phyloP scores from a whole-genome alignment of 257 asterid genomes.

The Nemophila menziesii region DNA sequence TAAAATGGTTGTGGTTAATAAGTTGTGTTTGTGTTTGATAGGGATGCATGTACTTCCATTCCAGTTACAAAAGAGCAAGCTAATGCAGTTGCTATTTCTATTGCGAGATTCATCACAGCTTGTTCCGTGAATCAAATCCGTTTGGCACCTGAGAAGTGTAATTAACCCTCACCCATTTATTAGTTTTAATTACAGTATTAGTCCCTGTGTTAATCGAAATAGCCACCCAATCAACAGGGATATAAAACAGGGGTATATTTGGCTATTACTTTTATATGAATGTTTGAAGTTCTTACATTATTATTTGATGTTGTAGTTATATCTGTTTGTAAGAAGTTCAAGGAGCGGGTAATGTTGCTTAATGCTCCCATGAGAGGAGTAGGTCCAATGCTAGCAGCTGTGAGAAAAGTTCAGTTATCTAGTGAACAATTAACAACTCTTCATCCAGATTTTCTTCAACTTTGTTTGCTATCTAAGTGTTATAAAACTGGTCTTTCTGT shows the following conservation, averaged over 20 bases:
- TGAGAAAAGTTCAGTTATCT: conserved; percentile 60
- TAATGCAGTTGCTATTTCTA: conserved; percentile 35
- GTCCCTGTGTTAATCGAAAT: neutral
- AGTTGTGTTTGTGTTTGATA: conserved; percentile 4
- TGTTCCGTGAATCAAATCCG: conserved; percentile 70
- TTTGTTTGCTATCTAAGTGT: conserved; percentile 73
- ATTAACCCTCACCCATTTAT: neutral
- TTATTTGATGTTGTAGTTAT: conserved; percentile 74
- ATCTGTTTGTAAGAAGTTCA: conserved; percentile 68
- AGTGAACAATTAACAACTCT: conserved; percentile 72
- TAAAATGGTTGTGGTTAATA: too few species aligned
- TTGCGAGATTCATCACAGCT: conserved; percentile 54
- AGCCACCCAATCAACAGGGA: too few species aligned
- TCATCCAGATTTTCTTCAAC: conserved; percentile 80
- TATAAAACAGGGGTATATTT: too few species aligned
- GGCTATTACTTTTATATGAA: too few species aligned
- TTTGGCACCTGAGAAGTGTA: conserved; percentile 84
- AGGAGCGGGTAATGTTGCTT: conserved; percentile 54
- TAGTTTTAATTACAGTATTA: neutral
- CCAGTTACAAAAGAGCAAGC: conserved; percentile 49
- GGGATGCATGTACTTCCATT: conserved; percentile 59
- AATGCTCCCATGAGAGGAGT: conserved; percentile 82
- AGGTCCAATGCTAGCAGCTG: conserved; percentile 63
- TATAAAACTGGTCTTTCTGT: conserved; percentile 65
- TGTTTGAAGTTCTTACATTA: too few species aligned